Conservation (phyloP, 345 rosid genomes). For the Sisymbrium altissimum region DNA sequence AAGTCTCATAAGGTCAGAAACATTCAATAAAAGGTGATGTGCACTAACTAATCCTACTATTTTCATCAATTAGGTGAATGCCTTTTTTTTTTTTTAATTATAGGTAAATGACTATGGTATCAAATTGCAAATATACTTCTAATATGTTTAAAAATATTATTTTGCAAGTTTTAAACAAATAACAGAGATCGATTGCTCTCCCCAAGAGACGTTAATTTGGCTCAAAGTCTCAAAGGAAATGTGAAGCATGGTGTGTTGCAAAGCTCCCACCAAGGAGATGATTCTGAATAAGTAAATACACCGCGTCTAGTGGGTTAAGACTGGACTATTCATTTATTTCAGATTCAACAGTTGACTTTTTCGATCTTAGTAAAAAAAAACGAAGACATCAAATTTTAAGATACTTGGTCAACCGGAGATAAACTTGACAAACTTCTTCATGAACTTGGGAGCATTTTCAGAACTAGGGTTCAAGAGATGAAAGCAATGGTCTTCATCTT, state of each 20-base stretch:
- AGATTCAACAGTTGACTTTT: not conserved
- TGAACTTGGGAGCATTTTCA: conserved; percentile 36
- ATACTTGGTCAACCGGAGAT: conserved; percentile 21
- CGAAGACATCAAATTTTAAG: not conserved
- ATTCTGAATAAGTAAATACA: not conserved
- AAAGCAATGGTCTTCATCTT: conserved; percentile 44
- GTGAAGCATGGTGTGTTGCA: too few relatives aligned
- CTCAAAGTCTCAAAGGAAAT: too few relatives aligned
- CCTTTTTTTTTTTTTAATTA: too few relatives aligned
- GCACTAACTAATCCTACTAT: not conserved
- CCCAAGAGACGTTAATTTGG: not conserved
- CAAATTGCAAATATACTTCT: too few relatives aligned
- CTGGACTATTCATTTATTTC: not conserved
- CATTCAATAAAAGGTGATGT: not conserved
- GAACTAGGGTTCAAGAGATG: conserved; percentile 34
- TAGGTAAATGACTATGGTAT: not conserved
- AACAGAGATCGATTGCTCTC: not conserved
- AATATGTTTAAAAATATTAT: too few relatives aligned
- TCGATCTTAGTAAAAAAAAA: not conserved
- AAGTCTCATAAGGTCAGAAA: not conserved
- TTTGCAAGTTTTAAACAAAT: not conserved
- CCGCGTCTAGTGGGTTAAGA: not conserved
- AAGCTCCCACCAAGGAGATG: too few relatives aligned
- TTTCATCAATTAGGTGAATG: not conserved
- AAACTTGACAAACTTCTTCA: conserved; percentile 39